Conservation (phyloP, 768 basidiomycete genomes). For the Lentinula raphanica region DNA sequence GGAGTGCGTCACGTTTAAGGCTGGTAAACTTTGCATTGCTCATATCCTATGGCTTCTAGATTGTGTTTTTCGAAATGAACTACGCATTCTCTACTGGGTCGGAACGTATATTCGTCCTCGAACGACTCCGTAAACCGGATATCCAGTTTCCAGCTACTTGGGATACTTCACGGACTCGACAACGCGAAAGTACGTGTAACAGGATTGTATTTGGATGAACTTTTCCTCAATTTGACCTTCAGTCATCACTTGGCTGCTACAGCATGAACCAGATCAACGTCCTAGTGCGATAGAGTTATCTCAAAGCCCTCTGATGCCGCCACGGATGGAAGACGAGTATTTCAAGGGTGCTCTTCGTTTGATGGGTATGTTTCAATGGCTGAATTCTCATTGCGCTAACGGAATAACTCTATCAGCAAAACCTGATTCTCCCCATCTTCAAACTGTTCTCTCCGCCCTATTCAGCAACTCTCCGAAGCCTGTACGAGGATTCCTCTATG, state of each 20-base stretch:
- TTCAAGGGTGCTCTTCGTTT: slow-evolving; percentile 73
- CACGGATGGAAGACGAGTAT: slow-evolving; percentile 76
- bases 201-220: background rate
- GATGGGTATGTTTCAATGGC: slow-evolving; percentile 50
- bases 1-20: slow-evolving; percentile 49
- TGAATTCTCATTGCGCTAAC: background rate
- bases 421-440: slow-evolving; percentile 76
- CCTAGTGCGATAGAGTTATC: slow-evolving; percentile 83
- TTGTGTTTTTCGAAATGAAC: slow-evolving; percentile 98
- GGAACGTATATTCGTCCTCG: slow-evolving; percentile 81
- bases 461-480: slow-evolving; percentile 70
- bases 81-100: slow-evolving; percentile 74
- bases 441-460: slow-evolving; percentile 69
- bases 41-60: slow-evolving; percentile 47
- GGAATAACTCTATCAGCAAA: slow-evolving; percentile 43
- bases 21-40: background rate
- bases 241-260: slow-evolving; percentile 80
- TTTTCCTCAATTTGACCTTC: background rate
- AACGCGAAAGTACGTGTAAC: slow-evolving; percentile 58
- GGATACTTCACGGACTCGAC: slow-evolving; percentile 54
- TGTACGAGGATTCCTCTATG: slow-evolving; percentile 68
- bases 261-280: slow-evolving; percentile 73
- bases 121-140: slow-evolving; percentile 65
- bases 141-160: slow-evolving; percentile 77
- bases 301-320: slow-evolving; percentile 71